Conservation (phyloP, 768 basidiomycete species). For the Mycena latifolia region DNA sequence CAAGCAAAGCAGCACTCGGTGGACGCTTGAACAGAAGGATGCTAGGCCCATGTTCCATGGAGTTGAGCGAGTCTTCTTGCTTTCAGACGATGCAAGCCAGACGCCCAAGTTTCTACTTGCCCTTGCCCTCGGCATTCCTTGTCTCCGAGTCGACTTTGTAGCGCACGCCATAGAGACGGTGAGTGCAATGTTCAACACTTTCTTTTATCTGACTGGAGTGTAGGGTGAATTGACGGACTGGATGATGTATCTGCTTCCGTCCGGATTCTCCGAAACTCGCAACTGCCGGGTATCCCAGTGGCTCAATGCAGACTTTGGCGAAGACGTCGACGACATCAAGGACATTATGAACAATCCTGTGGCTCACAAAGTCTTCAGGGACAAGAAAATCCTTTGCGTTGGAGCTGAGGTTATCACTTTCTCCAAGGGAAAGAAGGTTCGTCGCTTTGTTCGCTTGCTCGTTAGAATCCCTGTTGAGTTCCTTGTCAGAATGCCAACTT, state of each 20-base stretch:
- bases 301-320: slow-evolving; percentile 63
- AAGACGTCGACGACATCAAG: slow-evolving; percentile 61
- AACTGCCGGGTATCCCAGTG: slow-evolving; percentile 57
- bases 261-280: slow-evolving; percentile 65
- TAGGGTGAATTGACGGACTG: slow-evolving; percentile 60
- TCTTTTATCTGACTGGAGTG: slow-evolving; percentile 14
- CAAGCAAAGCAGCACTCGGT: slow-evolving; percentile 58
- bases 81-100: slow-evolving; percentile 73
- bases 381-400: slow-evolving; percentile 70
- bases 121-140: slow-evolving; percentile 89
- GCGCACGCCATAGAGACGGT: slow-evolving; percentile 50
- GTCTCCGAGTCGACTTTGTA: slow-evolving; percentile 73
- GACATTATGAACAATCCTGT: slow-evolving; percentile 72
- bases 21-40: slow-evolving; percentile 64
- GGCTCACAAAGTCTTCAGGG: slow-evolving; percentile 67
- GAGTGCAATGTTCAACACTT: slow-evolving; percentile 34
- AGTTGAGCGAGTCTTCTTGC: slow-evolving; percentile 70
- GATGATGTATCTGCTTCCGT: slow-evolving; percentile 67
- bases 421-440: slow-evolving; percentile 54
- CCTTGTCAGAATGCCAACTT: slow-evolving; percentile 53
- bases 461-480: slow-evolving; percentile 14
- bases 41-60: slow-evolving; percentile 57
- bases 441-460: not conserved
- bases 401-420: slow-evolving; percentile 41
- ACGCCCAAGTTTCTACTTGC: slow-evolving; percentile 88